Evolutionary conservation across 192 early-diverging fungal genomes (phyloP).

Genomic region (Chytriomyces hyalinus): DNA sequence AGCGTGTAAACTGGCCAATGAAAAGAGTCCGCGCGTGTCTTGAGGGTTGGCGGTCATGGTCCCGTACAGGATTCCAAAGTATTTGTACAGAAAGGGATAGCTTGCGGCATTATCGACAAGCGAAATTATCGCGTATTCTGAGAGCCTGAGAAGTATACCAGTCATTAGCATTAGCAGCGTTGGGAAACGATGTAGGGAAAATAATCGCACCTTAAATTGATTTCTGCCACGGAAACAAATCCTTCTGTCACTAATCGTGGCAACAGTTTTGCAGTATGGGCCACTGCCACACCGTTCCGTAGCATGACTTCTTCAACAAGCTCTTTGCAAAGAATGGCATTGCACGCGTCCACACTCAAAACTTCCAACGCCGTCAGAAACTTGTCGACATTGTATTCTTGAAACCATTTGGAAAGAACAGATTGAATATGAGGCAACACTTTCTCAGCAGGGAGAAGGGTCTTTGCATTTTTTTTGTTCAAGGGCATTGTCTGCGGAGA

Average conservation of each 20-base stretch:
- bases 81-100: neutral
- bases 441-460: neutral
- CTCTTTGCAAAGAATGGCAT: neutral
- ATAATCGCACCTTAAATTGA: neutral
- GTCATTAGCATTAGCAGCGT: neutral
- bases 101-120: too few relatives aligned
- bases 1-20: neutral
- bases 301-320: neutral
- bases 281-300: slow-evolving; percentile 6
- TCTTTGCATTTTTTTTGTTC: too few relatives aligned
- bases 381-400: neutral
- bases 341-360: neutral
- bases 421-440: neutral
- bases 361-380: neutral
- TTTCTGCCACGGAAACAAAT: neutral
- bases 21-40: neutral
- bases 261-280: slow-evolving; percentile 12
- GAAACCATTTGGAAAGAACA: slow-evolving; percentile 11
- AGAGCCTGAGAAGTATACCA: neutral
- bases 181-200: neutral
- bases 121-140: neutral
- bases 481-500: too few relatives aligned
- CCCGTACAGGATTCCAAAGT: slow-evolving; percentile 27
- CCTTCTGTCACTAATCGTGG: neutral
- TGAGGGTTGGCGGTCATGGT: neutral